Evolutionary conservation across 2,329 filamentous ascomycete genomes (phyloP).

Genomic region (Capronia epimyces): DNA sequence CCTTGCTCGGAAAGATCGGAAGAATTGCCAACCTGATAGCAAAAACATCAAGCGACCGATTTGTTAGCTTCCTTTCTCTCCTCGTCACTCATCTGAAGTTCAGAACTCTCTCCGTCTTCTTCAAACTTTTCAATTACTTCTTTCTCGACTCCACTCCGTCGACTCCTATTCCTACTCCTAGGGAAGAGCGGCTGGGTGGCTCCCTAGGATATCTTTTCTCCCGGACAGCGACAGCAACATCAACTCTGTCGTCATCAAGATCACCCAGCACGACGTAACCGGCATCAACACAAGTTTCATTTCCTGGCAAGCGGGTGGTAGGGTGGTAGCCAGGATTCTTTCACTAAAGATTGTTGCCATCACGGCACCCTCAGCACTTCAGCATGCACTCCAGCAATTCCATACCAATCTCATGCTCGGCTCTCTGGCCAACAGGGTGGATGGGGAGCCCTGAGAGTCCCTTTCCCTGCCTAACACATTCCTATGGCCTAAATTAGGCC

Average conservation of each 20-base stretch:
- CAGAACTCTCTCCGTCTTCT: no score
- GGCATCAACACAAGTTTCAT: not conserved
- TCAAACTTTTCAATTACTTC: not conserved
- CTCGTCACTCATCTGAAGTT: not conserved
- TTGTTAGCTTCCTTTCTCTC: no score
- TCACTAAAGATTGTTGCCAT: no score
- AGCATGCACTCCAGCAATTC: not conserved
- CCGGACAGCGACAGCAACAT: not conserved
- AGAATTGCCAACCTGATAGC: no score
- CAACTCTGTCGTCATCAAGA: not conserved
- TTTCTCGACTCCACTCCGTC: not conserved
- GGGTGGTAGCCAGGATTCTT: no score
- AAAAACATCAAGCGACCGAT: no score
- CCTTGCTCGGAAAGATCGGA: no score
- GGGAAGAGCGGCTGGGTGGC: conserved; percentile 1
- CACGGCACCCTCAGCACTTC: no score
- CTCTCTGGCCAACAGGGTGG: not conserved
- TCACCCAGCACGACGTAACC: not conserved
- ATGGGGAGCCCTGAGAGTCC: not conserved
- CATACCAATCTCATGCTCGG: not conserved
- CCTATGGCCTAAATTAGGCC: not conserved
- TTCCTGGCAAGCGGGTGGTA: not conserved
- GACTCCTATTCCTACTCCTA: not conserved
- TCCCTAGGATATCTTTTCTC: not conserved
- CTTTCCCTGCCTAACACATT: not conserved